Percentiles rank a stretch among this genome's conserved stretches.
phyloP scores from a whole-genome alignment of 352 stramenopile species.

The Pythium rhizo-oryzae region DNA sequence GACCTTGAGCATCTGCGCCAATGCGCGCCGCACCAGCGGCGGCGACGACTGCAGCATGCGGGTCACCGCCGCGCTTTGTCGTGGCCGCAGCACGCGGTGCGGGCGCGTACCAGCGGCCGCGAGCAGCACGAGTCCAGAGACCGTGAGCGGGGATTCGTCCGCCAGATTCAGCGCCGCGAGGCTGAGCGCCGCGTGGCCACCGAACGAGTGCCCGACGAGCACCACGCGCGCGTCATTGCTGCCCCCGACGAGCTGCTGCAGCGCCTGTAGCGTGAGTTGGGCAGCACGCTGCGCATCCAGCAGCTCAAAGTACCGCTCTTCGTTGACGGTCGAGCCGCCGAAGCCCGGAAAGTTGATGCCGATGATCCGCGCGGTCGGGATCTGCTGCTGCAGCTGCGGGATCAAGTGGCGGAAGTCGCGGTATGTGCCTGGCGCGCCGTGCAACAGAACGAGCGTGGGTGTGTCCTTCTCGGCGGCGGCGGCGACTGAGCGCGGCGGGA shows the following conservation, averaged over 20 bases:
- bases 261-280: slow-evolving; percentile 42
- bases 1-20: slow-evolving; percentile 39
- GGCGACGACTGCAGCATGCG: slow-evolving; percentile 36
- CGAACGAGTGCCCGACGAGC: slow-evolving; percentile 69
- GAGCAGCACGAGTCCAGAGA: slow-evolving; percentile 55
- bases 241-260: slow-evolving; percentile 40
- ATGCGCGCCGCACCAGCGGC: slow-evolving; percentile 13
- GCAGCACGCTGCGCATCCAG: slow-evolving; percentile 41
- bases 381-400: slow-evolving; percentile 41
- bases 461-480: neutral
- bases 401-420: slow-evolving; percentile 69
- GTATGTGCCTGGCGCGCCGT: slow-evolving; percentile 67
- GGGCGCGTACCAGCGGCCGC: slow-evolving; percentile 48
- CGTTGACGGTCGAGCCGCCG: slow-evolving; percentile 48
- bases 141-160: slow-evolving; percentile 13
- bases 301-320: slow-evolving; percentile 43
- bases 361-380: slow-evolving; percentile 44
- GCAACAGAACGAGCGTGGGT: slow-evolving; percentile 59
- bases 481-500: slow-evolving; percentile 4
- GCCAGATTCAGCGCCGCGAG: slow-evolving; percentile 46
- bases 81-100: slow-evolving; percentile 45
- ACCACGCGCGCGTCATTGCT: slow-evolving; percentile 41
- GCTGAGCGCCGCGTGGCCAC: slow-evolving; percentile 53
- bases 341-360: slow-evolving; percentile 68
- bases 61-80: slow-evolving; percentile 38